These are phyloP conservation scores for Exophiala lecanii-corni DNA, from an alignment of 2,329 filamentous ascomycete genomes.

Conservation along the genomic window DNA sequence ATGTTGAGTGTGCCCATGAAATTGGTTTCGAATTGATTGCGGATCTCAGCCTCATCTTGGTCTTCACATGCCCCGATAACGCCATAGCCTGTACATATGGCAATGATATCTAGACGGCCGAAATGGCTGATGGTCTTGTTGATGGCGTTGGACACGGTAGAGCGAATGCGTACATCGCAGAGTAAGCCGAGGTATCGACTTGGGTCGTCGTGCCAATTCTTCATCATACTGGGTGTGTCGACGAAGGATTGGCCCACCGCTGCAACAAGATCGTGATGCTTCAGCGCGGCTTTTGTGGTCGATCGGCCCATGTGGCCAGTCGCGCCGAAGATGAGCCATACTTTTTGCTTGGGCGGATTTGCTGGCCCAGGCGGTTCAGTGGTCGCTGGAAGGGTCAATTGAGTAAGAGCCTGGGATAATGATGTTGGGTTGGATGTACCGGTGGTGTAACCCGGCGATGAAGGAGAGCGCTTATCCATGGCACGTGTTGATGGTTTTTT, in stretches of 20 bases:
- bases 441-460: conserved; percentile 7
- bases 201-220: conserved; percentile 55
- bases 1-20: conserved; percentile 95
- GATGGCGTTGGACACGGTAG: conserved; percentile 70
- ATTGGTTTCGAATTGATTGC: conserved; percentile 96
- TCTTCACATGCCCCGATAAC: conserved; percentile 95
- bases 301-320: conserved; percentile 97
- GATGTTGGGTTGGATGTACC: conserved; percentile 6
- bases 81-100: conserved; percentile 91
- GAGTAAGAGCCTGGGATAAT: conserved; percentile 25
- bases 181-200: conserved; percentile 66
- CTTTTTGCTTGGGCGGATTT: conserved; percentile 66
- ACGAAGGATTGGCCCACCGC: conserved; percentile 82
- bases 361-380: conserved; percentile 76
- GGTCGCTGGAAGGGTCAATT: conserved; percentile 67
- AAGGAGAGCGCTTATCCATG: no score
- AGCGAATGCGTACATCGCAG: conserved; percentile 80
- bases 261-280: conserved; percentile 75
- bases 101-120: conserved; percentile 79
- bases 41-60: conserved; percentile 90
- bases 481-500: no score
- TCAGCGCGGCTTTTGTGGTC: conserved; percentile 74
- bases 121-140: conserved; percentile 68
- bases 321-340: conserved; percentile 93
- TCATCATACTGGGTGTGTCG: conserved; percentile 68